Evolutionary conservation across 805 yeast species (phyloP), one percentile per base, ranked within the genome.

Genomic region (Yarrowia alimentaria): DNA sequence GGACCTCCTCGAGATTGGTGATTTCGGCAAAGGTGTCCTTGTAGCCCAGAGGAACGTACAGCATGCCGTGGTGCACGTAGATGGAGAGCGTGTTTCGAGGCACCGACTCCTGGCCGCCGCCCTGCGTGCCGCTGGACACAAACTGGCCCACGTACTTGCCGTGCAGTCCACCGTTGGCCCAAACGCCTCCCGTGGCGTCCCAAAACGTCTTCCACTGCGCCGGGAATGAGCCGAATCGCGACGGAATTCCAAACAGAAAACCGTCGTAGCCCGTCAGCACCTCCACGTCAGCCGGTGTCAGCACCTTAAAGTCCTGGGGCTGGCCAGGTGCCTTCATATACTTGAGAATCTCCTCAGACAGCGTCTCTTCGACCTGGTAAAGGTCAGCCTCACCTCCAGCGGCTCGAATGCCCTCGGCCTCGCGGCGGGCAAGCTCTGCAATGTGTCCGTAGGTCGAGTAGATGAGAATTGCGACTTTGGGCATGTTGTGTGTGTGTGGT

Each of bases 381-480:
- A 88, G 67, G 54, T 78, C 83, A 16, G 86, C 95, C 11, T 62
- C 52, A 22, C 77, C 78, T 53, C 94, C 94, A 10, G 89, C 81
- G 19, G 78, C 65, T 61, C 76, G 78, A 55, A 86, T 71, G 59
- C 95, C 96, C 57, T 73, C 72, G 64, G 80, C 74, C 57, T 79
- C 78, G 29, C 80, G 74, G 64, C 78, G 76, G 37, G 96, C 93
- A 61, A 89, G 62, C 25, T 72, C 66, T 55, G 76, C 77, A 57
- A 86, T 70, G 68, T 88, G 96, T 55, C 87, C 89, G 70, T 83
- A 87, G 33, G 81, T 71, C 19, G 96, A 82, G 75, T 87, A 89
- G 51, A 75, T 71, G 55, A 81, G 73, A 61, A 81, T 72, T 35
- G 76, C 76, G 53, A 72, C 63, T 56, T 30, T 30, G 37, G 37